Percentiles rank a stretch among this genome's conserved stretches.
Evolutionary conservation across 2,329 filamentous ascomycete species (phyloP).

Genomic region (Zymoseptoria passerinii): DNA sequence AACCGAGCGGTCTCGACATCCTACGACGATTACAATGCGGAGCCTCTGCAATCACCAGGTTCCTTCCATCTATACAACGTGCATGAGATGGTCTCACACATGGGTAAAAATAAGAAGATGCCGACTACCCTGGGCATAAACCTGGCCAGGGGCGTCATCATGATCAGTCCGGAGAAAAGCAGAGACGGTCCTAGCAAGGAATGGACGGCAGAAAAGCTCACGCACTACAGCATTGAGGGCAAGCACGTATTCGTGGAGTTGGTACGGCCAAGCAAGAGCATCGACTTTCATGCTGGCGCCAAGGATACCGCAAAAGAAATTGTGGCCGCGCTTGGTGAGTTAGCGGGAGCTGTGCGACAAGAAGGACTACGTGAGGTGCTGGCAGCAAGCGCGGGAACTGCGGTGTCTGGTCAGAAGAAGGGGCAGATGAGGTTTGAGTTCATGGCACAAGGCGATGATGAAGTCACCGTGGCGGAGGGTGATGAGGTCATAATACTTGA

Average conservation of each 20-base stretch:
- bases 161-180: conserved; percentile 79
- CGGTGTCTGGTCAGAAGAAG: conserved; percentile 57
- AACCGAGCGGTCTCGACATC: conserved; percentile 38
- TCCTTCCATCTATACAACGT: conserved; percentile 95
- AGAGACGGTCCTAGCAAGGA: conserved; percentile 79
- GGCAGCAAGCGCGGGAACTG: conserved; percentile 59
- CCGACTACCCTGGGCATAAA: conserved; percentile 95
- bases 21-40: conserved; percentile 36
- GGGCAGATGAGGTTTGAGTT: conserved; percentile 91
- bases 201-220: conserved; percentile 91
- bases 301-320: conserved; percentile 97
- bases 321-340: conserved; percentile 74
- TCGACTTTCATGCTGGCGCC: conserved; percentile 93
- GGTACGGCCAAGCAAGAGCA: conserved; percentile 81
- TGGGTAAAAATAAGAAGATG: conserved; percentile 97
- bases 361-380: conserved; percentile 79
- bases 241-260: conserved; percentile 97
- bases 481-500: conserved; percentile 90
- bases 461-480: conserved; percentile 81
- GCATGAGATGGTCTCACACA: conserved; percentile 92
- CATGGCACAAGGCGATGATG: conserved; percentile 90
- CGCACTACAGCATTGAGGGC: conserved; percentile 95
- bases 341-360: conserved; percentile 77
- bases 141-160: conserved; percentile 74
- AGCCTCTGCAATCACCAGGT: conserved; percentile 50